phyloP scores from a whole-genome alignment of 2,329 filamentous ascomycete species.

The Clarireedia paspali region DNA sequence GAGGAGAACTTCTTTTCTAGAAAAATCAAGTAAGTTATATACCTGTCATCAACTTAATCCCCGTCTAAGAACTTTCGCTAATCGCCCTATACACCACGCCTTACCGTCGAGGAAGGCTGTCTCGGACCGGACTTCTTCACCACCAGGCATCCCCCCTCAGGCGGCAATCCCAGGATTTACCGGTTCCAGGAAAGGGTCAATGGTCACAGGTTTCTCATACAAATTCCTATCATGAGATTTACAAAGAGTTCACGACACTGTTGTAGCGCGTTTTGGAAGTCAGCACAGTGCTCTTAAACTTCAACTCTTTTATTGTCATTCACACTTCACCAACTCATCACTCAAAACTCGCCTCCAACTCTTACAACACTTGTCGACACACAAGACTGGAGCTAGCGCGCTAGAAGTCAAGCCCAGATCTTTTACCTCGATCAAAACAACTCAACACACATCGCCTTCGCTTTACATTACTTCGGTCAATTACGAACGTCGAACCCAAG shows the following conservation, averaged over 20 bases:
- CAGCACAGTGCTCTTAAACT: constrained; percentile 1
- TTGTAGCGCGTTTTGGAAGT: constrained; percentile 6
- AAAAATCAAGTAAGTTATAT: not conserved
- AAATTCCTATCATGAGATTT: not conserved
- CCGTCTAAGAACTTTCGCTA: not conserved
- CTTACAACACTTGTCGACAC: not conserved
- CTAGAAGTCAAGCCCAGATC: constrained; percentile 3
- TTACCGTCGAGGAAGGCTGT: not conserved
- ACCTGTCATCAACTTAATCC: not conserved
- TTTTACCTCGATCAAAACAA: not conserved
- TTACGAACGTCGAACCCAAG: constrained; percentile 1
- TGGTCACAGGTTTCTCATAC: constrained; percentile 4
- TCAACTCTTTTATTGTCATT: not conserved
- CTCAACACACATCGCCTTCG: not conserved
- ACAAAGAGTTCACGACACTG: constrained; percentile 1
- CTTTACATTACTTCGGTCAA: not conserved
- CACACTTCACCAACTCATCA: not conserved
- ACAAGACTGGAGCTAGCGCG: constrained; percentile 1
- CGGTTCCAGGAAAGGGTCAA: constrained; percentile 4
- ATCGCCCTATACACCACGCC: not conserved
- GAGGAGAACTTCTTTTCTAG: not conserved
- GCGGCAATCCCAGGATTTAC: not conserved
- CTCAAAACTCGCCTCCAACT: not conserved
- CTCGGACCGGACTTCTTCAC: not conserved
- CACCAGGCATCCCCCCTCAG: not conserved